A percentile compares a stretch with the other conserved stretches of the same genome.
These are phyloP conservation scores for Clavispora asparagi DNA, from an alignment of 805 yeast genomes.

Conservation along the genomic window DNA sequence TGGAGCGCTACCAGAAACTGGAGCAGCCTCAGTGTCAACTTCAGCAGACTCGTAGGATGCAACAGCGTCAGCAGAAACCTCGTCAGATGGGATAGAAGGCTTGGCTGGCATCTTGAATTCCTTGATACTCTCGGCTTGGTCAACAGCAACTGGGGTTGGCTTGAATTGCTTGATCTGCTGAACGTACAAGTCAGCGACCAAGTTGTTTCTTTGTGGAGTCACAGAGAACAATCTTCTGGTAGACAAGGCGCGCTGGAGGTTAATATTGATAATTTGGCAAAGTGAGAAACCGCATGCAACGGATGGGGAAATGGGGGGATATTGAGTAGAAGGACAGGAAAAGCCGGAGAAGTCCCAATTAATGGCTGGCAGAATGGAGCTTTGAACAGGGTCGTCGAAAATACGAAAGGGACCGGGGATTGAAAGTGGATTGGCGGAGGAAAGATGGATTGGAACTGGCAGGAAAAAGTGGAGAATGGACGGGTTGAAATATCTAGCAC, in stretches of 20 bases:
- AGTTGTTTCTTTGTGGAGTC: constrained; percentile 46
- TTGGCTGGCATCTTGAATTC: constrained; percentile 79
- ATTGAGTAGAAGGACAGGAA: too few relatives aligned
- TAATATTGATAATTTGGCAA: constrained; percentile 6
- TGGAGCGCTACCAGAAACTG: constrained; percentile 32
- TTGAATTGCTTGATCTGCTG: constrained; percentile 85
- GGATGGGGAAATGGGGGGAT: too few relatives aligned
- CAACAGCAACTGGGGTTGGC: constrained; percentile 68
- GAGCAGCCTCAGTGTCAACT: constrained; percentile 58
- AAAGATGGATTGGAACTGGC: not conserved
- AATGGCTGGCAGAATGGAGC: too few relatives aligned
- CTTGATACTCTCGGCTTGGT: constrained; percentile 76
- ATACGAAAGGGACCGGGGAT: not conserved
- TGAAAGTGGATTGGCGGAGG: not conserved
- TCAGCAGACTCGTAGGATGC: constrained; percentile 61
- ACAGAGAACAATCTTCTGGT: constrained; percentile 37
- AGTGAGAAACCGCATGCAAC: not conserved
- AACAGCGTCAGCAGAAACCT: constrained; percentile 64
- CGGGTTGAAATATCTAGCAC: too few relatives aligned
- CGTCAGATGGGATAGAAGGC: constrained; percentile 70
- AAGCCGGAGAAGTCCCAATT: too few relatives aligned
- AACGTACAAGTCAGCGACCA: constrained; percentile 79
- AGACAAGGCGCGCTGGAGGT: constrained; percentile 23
- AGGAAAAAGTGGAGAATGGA: not conserved
- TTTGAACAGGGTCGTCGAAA: too few relatives aligned